Base-by-base conservation (phyloP, 176 grass and related monocot genomes). In the Bothriochloa decipiens region DNA sequence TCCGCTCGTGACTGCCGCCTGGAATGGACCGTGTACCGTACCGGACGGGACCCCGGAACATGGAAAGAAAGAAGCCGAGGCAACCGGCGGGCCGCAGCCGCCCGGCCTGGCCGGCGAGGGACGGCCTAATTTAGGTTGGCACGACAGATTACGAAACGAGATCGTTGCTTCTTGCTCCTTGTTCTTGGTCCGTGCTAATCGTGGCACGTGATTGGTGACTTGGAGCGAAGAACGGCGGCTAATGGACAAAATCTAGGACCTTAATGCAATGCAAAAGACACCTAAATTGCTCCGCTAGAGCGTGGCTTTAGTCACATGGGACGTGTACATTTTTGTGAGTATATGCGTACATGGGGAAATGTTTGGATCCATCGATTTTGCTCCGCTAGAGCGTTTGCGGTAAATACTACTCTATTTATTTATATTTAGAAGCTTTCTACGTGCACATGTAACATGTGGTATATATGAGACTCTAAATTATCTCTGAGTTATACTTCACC, bases 1-100 rank as follows among this genome's bases (percentile, higher is more conserved):
- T 49, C 71, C 25, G 71, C 62, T 50, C 33, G 32, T 71, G 58
- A 40, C 68, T 0, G 52, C 69, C 76, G 35, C 76, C 61, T 47
- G 88, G 25, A 86, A 75, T 12, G 46, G 70, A 81, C 65, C 29
- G 77, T 11, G 26, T 17, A 50, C 45, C 12, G 77, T 6, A 29
- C 43, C 23, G 25, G 40, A 47, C 66, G 18, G 45, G 68, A n/a
- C 4, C 23, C n/a, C 11, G 74, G 70, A 75, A 55, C 70, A 70
- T 7, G 2, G 17, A 64, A 2, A 50, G 17, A 64, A 2, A 50
- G 8, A 63, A 53, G 12, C 4, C 63, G 37, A 27, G 50, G 33
- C 20, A 9, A 28, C 39, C 57, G 45, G 60, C 8, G 14, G 70
- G 13, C 83, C 55, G 75, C 70, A 37, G 26, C 14, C 26, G 26